Evolutionary conservation across 352 stramenopile genomes (phyloP).

Genomic region (Globisporangium spiculum): DNA sequence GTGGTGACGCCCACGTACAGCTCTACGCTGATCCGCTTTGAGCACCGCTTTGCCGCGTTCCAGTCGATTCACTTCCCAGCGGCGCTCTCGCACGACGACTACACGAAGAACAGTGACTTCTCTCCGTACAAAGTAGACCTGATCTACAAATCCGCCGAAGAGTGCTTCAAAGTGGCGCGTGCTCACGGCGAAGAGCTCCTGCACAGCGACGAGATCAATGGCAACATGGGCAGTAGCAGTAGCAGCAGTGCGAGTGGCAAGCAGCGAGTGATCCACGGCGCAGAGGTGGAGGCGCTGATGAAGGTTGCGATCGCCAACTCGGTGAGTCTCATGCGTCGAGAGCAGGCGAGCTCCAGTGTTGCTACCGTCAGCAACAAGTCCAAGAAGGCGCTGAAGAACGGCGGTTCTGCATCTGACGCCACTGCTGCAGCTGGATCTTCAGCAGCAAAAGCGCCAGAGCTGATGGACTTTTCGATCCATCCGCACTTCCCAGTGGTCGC

Average conservation of each 20-base stretch:
- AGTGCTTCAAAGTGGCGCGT: slow-evolving; percentile 79
- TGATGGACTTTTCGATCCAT: slow-evolving; percentile 65
- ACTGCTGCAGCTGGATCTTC: slow-evolving; percentile 2
- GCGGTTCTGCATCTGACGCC: background rate
- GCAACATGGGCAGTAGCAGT: slow-evolving; percentile 9
- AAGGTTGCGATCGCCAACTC: slow-evolving; percentile 68
- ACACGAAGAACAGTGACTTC: slow-evolving; percentile 77
- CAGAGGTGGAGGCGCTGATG: slow-evolving; percentile 54
- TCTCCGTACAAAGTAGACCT: slow-evolving; percentile 63
- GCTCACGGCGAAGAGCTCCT: slow-evolving; percentile 52
- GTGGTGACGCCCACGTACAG: slow-evolving; percentile 50
- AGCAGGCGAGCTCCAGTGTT: slow-evolving; percentile 24
- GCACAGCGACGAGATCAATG: slow-evolving; percentile 28
- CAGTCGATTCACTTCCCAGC: slow-evolving; percentile 70
- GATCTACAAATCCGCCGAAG: slow-evolving; percentile 82
- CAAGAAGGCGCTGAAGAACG: slow-evolving; percentile 31
- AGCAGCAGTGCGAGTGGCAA: slow-evolving; percentile 13
- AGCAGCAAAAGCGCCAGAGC: slow-evolving; percentile 20
- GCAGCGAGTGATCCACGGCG: slow-evolving; percentile 23
- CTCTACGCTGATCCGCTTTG: slow-evolving; percentile 64
- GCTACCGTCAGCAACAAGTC: slow-evolving; percentile 13
- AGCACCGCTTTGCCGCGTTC: slow-evolving; percentile 78
- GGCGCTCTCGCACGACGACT: slow-evolving; percentile 69
- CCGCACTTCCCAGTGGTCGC: slow-evolving; percentile 63
- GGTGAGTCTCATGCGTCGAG: slow-evolving; percentile 50